Evolutionary conservation across 2,329 filamentous ascomycete species (phyloP), one percentile per base, ranked within the genome.

Genomic region (Ophiostoma montium): DNA sequence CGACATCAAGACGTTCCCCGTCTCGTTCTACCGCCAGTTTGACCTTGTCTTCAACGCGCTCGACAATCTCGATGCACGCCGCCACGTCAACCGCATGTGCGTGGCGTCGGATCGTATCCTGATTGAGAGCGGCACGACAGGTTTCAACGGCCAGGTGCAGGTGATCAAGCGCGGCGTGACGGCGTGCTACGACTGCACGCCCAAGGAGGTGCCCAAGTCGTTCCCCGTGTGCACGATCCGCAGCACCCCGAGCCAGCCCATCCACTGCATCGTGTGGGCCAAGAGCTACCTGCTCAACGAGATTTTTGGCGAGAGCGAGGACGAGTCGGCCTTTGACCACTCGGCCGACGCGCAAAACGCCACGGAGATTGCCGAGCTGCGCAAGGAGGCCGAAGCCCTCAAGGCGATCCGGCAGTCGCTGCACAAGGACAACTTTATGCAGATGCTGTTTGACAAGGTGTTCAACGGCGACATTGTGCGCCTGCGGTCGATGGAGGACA

Each of bases 231-330:
- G 92, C 68, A 98, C 92, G 1, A 96, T 98, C 58, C 80, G 92
- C 63, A 95, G 87, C 63, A 98, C 89, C 0, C 92, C 92, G 0
- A 94, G 85, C 56, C 90, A 96, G 59, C 86, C 90, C 1, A 96
- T 98, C 39, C 92, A 98, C 66, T 96, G 92, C 68, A 98, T 98
- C 53, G 90, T 98, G 2, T 98, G 92, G 92, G 90, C 78, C 18
- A 98, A 96, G 68, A 95, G 88, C 63, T 98, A 96, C 63, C 74
- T 98, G 9, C 76, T 98, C 53, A 92, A 87, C 56, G 92, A 98
- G 64, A 80, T 98, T 8, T 98, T 95, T 58, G 92, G 92, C 16
- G 78, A 80, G 3, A 94, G 87, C 57, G 90, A 96, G 64, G 87
- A 95, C 53, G 84, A 90, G 54, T 75, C 84, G 1, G 75, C 80